phyloP scores from a whole-genome alignment of 371 early-diverging fungal genomes.

The Apophysomyces variabilis region DNA sequence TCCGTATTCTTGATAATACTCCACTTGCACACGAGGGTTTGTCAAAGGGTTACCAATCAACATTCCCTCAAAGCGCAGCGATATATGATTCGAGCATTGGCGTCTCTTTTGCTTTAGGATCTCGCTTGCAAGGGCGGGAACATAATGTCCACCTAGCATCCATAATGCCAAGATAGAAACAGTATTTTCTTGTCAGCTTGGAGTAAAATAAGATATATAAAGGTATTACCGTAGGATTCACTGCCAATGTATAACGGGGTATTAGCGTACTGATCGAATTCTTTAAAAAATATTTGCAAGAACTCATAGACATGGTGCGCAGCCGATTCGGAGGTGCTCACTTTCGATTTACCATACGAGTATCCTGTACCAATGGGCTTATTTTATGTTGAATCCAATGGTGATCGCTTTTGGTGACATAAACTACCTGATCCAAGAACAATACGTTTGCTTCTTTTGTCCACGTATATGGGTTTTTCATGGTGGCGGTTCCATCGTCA shows the following conservation, averaged over 20 bases:
- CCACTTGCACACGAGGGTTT: not conserved
- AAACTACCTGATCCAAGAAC: constrained; percentile 76
- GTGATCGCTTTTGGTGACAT: not conserved
- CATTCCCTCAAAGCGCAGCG: constrained; percentile 59
- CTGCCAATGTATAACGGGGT: constrained; percentile 58
- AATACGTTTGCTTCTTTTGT: constrained; percentile 82
- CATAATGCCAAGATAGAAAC: too few species aligned
- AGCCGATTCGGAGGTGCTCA: constrained; percentile 53
- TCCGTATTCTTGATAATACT: not conserved
- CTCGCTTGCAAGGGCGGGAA: constrained; percentile 76
- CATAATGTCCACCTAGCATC: constrained; percentile 68
- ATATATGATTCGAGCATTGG: not conserved
- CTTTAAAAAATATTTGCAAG: constrained; percentile 71
- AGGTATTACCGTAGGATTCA: constrained; percentile 57
- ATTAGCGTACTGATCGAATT: constrained; percentile 50
- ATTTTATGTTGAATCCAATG: too few species aligned
- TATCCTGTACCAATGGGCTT: constrained; percentile 80
- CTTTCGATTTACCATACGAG: constrained; percentile 69
- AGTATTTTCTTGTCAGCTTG: too few species aligned
- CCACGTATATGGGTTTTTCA: constrained; percentile 73
- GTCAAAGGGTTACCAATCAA: constrained; percentile 5
- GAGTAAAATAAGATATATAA: too few species aligned
- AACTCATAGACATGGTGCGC: constrained; percentile 67
- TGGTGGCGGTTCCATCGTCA: constrained; percentile 58
- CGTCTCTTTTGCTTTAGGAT: constrained; percentile 42